A percentile compares a stretch with the other conserved stretches of the same genome.
Conservation (phyloP, 371 early-diverging fungal genomes). For the Actinomortierella ambigua region DNA sequence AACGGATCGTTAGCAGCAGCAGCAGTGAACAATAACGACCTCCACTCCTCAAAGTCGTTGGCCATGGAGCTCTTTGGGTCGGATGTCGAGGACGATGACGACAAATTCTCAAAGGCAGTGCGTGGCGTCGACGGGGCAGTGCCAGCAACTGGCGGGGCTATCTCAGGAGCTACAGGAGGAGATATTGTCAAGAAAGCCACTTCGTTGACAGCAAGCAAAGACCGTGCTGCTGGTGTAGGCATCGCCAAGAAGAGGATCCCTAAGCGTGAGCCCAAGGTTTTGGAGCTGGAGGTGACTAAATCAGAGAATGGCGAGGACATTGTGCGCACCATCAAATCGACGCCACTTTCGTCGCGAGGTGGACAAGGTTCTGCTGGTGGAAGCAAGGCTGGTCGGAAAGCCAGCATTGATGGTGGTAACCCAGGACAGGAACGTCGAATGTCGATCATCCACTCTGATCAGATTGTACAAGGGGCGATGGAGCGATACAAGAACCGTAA, state of each 20-base stretch:
- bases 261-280: conserved; percentile 3
- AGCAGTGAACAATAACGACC: neutral
- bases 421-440: conserved; percentile 1
- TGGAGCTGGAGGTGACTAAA: neutral
- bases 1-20: too few relatives aligned
- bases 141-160: too few relatives aligned
- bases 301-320: neutral
- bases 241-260: conserved; percentile 4
- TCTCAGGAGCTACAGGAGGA: neutral
- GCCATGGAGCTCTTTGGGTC: conserved; percentile 39
- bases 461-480: conserved; percentile 52
- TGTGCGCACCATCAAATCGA: conserved; percentile 10
- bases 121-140: too few relatives aligned
- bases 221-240: neutral
- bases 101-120: neutral
- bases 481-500: conserved; percentile 56
- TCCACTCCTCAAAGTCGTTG: neutral
- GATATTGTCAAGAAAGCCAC: neutral
- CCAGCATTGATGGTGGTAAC: neutral
- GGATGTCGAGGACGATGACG: neutral
- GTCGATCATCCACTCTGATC: conserved; percentile 57
- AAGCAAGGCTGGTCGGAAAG: neutral
- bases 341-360: neutral
- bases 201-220: neutral
- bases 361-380: neutral